These are phyloP conservation scores for Fusarium oligoseptatum DNA, from an alignment of 2,329 filamentous ascomycete species.

Conservation along the genomic window DNA sequence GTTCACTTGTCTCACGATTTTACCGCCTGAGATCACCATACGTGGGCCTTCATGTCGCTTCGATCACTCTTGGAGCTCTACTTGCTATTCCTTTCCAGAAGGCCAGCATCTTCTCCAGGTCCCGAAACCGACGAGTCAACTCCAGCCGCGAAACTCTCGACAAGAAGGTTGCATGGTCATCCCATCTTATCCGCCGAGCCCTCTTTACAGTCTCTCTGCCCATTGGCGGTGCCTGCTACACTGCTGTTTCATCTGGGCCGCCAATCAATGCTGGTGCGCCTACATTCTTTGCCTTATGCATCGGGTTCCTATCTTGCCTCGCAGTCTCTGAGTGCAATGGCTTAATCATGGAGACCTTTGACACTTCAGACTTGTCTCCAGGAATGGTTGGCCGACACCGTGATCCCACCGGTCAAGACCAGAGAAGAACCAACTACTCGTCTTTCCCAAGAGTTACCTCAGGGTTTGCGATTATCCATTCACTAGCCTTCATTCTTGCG, in stretches of 20 bases:
- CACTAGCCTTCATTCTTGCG: slow-evolving; percentile 76
- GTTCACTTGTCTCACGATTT: slow-evolving; percentile 76
- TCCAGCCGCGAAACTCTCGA: slow-evolving; percentile 77
- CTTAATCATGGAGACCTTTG: slow-evolving; percentile 84
- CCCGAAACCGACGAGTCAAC: slow-evolving; percentile 68
- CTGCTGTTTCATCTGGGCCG: slow-evolving; percentile 73
- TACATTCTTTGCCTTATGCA: slow-evolving; percentile 72
- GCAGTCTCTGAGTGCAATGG: slow-evolving; percentile 83
- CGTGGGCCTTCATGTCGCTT: slow-evolving; percentile 76
- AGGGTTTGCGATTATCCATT: slow-evolving; percentile 78
- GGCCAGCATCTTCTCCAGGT: slow-evolving; percentile 76
- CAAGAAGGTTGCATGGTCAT: slow-evolving; percentile 75
- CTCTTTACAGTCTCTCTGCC: slow-evolving; percentile 78
- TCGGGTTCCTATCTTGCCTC: slow-evolving; percentile 79
- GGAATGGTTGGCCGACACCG: slow-evolving; percentile 73
- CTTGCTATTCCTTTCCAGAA: slow-evolving; percentile 81
- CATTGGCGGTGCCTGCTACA: slow-evolving; percentile 75
- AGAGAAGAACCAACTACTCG: slow-evolving; percentile 76
- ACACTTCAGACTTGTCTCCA: slow-evolving; percentile 82
- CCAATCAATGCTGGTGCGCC: slow-evolving; percentile 73
- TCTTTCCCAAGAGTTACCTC: slow-evolving; percentile 80
- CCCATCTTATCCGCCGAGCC: slow-evolving; percentile 76
- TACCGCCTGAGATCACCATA: slow-evolving; percentile 74
- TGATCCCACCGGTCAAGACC: slow-evolving; percentile 53
- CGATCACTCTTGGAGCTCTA: slow-evolving; percentile 76